These are phyloP conservation scores for Bifiguratus adelaidae DNA, from an alignment of 192 early-diverging fungal genomes.

Conservation along the genomic window DNA sequence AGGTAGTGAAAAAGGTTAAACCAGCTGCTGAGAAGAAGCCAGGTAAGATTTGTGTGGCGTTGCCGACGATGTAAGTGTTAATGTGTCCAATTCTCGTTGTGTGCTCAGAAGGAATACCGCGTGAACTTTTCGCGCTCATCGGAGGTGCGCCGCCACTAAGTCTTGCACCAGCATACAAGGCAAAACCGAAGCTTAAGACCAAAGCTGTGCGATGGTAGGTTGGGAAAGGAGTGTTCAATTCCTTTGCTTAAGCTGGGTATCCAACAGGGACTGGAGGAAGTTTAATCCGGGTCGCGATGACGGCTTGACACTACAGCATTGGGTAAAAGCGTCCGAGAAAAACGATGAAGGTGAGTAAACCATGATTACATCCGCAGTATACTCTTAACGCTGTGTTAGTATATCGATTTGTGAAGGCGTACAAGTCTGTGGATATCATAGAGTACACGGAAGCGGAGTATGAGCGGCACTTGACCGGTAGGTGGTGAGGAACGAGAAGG, in stretches of 20 bases:
- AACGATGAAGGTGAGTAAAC: slow-evolving; percentile 7
- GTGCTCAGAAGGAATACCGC: slow-evolving; percentile 35
- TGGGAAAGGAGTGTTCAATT: not conserved
- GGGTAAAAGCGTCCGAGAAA: slow-evolving; percentile 67
- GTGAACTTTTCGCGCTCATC: slow-evolving; percentile 53
- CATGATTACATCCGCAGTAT: not conserved
- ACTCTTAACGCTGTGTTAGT: slow-evolving; percentile 23
- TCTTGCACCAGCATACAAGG: slow-evolving; percentile 47
- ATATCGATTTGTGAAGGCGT: slow-evolving; percentile 70
- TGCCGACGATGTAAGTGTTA: not conserved
- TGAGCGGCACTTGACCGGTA: slow-evolving; percentile 50
- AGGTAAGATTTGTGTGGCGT: slow-evolving; percentile 17
- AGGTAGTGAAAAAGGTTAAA: slow-evolving; percentile 21
- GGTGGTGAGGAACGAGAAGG: not conserved
- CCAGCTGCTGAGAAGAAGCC: slow-evolving; percentile 32
- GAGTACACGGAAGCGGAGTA: slow-evolving; percentile 84
- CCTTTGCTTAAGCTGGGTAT: not conserved
- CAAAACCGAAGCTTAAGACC: slow-evolving; percentile 60
- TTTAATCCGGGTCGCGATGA: slow-evolving; percentile 78
- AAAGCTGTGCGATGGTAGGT: slow-evolving; percentile 54
- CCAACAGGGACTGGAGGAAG: slow-evolving; percentile 45
- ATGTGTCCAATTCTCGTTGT: not conserved
- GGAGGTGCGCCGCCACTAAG: slow-evolving; percentile 58
- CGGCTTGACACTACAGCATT: slow-evolving; percentile 62
- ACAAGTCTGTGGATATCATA: slow-evolving; percentile 55